These are phyloP conservation scores for Hymenoscyphus fraxineus DNA, from an alignment of 2,329 filamentous ascomycete species.

Conservation along the genomic window DNA sequence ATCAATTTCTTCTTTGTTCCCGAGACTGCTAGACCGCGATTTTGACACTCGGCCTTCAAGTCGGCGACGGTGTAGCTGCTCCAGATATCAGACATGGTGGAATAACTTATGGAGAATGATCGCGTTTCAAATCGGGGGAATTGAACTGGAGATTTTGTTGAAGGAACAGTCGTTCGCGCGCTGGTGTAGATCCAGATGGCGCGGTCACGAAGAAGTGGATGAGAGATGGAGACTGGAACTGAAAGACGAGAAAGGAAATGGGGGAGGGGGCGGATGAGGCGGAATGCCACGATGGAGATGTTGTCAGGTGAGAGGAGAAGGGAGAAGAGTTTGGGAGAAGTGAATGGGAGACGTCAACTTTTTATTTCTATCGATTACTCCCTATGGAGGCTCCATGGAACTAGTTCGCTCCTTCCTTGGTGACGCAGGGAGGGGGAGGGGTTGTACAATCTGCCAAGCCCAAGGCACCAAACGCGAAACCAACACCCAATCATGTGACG, in stretches of 20 bases:
- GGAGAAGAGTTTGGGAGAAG: background rate
- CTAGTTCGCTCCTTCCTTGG: too few relatives aligned
- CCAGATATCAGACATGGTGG: background rate
- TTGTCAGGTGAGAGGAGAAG: background rate
- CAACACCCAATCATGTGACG: too few relatives aligned
- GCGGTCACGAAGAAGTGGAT: background rate
- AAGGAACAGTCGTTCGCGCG: background rate
- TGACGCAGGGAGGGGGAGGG: too few relatives aligned
- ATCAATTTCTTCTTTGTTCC: conserved; percentile 11
- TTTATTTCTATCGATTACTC: background rate
- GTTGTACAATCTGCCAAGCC: too few relatives aligned
- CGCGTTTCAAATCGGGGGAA: background rate
- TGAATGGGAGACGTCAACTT: background rate
- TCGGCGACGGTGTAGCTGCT: conserved; percentile 4
- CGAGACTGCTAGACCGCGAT: conserved; percentile 9
- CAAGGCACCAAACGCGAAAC: too few relatives aligned
- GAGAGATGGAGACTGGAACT: background rate
- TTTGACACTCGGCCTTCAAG: conserved; percentile 8
- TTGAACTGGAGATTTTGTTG: background rate
- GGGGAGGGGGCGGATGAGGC: background rate
- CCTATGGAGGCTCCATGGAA: too few relatives aligned
- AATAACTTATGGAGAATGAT: background rate
- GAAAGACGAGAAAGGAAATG: background rate
- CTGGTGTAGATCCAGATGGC: background rate
- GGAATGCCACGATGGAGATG: background rate